These are phyloP conservation scores for Gyrodon lividus DNA, from an alignment of 768 basidiomycete species.

Conservation along the genomic window DNA sequence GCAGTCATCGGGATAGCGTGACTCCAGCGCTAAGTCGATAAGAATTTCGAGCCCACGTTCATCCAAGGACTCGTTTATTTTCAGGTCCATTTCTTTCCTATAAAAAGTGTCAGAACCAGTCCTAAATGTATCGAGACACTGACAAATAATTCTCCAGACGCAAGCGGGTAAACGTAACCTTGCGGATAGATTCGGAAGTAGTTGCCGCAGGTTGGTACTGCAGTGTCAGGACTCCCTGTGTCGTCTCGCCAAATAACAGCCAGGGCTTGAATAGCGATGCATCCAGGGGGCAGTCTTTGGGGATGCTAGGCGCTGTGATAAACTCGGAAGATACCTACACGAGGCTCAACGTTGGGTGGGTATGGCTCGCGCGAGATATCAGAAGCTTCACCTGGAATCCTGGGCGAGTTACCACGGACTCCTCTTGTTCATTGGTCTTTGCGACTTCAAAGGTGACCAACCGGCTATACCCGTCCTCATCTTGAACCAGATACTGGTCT, in stretches of 20 bases:
- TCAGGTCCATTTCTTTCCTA: slow-evolving; percentile 7
- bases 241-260: slow-evolving; percentile 35
- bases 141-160: too few relatives aligned
- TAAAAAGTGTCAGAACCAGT: too few relatives aligned
- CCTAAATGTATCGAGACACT: not conserved
- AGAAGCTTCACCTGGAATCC: slow-evolving; percentile 44
- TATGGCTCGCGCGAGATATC: too few relatives aligned
- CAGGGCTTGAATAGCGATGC: slow-evolving; percentile 15
- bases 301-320: slow-evolving; percentile 4
- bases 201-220: slow-evolving; percentile 14
- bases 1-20: not conserved
- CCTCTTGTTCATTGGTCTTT: slow-evolving; percentile 53
- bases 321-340: slow-evolving; percentile 9
- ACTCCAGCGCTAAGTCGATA: not conserved
- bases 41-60: not conserved
- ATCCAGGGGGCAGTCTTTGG: slow-evolving; percentile 10
- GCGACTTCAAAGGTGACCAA: slow-evolving; percentile 49
- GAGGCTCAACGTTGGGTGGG: too few relatives aligned
- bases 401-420: slow-evolving; percentile 38
- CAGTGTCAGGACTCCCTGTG: slow-evolving; percentile 34
- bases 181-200: not conserved
- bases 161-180: too few relatives aligned
- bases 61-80: slow-evolving; percentile 14
- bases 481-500: slow-evolving; percentile 17
- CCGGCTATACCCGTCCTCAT: slow-evolving; percentile 39